Evolutionary conservation across 2,329 filamentous ascomycete genomes (phyloP).

Genomic region (Fusarium guadeloupense): DNA sequence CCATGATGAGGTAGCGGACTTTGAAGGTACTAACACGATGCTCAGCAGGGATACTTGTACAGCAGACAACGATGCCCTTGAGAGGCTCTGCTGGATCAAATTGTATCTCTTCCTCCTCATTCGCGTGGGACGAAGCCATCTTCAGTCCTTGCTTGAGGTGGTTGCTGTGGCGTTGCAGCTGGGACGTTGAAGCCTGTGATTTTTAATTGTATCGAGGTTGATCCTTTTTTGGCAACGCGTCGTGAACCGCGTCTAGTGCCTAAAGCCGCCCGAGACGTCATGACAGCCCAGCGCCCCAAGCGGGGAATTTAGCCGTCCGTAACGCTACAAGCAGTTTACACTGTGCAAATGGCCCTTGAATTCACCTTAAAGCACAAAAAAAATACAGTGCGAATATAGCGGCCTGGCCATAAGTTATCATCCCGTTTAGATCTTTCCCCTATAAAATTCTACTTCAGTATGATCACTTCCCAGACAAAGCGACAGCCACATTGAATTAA

Average conservation of each 20-base stretch:
- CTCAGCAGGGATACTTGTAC: conserved; percentile 84
- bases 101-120: conserved; percentile 42
- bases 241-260: conserved; percentile 41
- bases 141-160: conserved; percentile 15
- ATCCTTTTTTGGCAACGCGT: conserved; percentile 39
- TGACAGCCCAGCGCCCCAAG: conserved; percentile 24
- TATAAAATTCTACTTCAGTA: too few species aligned
- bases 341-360: conserved; percentile 2
- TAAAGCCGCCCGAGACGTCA: conserved; percentile 29
- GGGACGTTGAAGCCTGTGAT: conserved; percentile 22
- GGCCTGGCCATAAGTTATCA: neutral
- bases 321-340: neutral
- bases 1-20: conserved; percentile 5
- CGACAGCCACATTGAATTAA: neutral
- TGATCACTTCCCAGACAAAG: neutral
- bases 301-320: neutral
- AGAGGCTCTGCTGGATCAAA: conserved; percentile 72
- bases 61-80: conserved; percentile 81
- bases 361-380: too few species aligned
- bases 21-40: conserved; percentile 68
- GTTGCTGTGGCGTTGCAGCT: conserved; percentile 28
- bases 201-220: conserved; percentile 18
- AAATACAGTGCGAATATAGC: conserved; percentile 2
- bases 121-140: conserved; percentile 44
- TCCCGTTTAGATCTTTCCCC: neutral